Evolutionary conservation across 2,329 filamentous ascomycete species (phyloP).

Genomic region (Colletotrichum sidae): DNA sequence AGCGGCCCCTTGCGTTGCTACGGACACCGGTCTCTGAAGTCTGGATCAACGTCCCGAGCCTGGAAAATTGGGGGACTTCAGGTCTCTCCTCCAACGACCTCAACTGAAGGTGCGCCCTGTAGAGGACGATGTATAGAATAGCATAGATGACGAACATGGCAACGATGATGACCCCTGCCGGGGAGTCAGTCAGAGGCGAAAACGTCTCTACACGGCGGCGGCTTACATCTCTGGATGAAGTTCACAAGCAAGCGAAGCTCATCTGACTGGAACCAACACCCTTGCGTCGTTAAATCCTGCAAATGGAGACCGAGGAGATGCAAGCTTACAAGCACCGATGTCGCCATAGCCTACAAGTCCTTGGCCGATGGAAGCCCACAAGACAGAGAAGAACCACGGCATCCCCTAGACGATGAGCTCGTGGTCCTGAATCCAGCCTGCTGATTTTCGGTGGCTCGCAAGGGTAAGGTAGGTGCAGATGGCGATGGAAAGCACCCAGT

Average conservation of each 20-base stretch:
- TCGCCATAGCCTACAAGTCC: conserved; percentile 46
- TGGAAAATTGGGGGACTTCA: conserved; percentile 6
- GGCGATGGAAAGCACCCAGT: conserved; percentile 56
- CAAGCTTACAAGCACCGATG: conserved; percentile 45
- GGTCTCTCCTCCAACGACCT: conserved; percentile 45
- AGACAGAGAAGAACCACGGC: conserved; percentile 50
- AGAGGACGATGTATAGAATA: conserved; percentile 52
- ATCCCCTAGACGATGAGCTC: conserved; percentile 46
- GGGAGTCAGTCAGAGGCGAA: neutral
- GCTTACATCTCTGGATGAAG: conserved; percentile 52
- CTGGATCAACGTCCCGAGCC: conserved; percentile 2
- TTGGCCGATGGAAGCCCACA: conserved; percentile 50
- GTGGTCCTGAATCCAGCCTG: conserved; percentile 52
- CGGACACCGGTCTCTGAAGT: conserved; percentile 10
- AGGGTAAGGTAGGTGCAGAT: conserved; percentile 55
- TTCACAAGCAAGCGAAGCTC: conserved; percentile 51
- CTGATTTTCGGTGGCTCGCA: conserved; percentile 48
- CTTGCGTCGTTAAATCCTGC: neutral
- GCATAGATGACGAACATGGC: conserved; percentile 52
- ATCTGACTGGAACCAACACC: conserved; percentile 57
- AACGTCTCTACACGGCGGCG: neutral
- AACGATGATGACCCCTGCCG: conserved; percentile 49
- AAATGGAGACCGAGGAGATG: too few relatives aligned
- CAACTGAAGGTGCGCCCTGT: conserved; percentile 50
- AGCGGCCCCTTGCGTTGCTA: neutral